Evolutionary conservation across 257 asterid species (phyloP), one percentile per base, ranked within the genome.

Genomic region (Jacaranda mimosifolia): DNA sequence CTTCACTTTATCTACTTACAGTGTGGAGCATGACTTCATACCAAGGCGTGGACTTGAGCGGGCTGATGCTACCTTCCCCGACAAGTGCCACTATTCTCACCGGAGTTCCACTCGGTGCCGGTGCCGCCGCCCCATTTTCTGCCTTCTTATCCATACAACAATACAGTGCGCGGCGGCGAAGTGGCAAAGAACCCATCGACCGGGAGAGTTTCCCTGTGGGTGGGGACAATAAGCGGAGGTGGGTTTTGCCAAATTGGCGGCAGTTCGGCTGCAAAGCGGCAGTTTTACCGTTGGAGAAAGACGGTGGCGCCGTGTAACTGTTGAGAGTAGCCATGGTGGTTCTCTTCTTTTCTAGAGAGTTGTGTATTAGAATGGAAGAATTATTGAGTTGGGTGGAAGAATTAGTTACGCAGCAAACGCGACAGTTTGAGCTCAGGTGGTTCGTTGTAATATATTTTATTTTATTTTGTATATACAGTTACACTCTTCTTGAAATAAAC

Each of bases 31-130:
- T 83, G 83, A 94, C 98, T 65, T 92, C 91, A 72, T 80, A 73
- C 98, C 98, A 94, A 80, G 98, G 94, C 13, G 98, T 74, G 75
- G 96, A 91, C 0, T 88, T 88, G 48, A 94, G 87, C 38, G 97
- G 96, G 82, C 98, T 94, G 85, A 89, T 86, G 87, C 90, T 88
- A 26, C 86, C 95, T 55, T 91, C 96, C 63, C 97, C 98, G 18
- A 94, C 98, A 11, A 94, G 38, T 71, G 91, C 92, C 13, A 91
- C 91, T 73, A 94, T 91, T 79, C 89, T 91, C 76, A 92, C 98
- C 77, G n/a, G n/a, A n/a, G n/a, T n/a, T n/a, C n/a, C n/a, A n/a
- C n/a, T n/a, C n/a, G n/a, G n/a, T n/a, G n/a, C n/a, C n/a, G 74
- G 78, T 79, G 71, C 71, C 0, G 63, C 38, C 11, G 58, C 73